Conservation (phyloP, 192 early-diverging fungal genomes). For the Backusella parvicylindrica region DNA sequence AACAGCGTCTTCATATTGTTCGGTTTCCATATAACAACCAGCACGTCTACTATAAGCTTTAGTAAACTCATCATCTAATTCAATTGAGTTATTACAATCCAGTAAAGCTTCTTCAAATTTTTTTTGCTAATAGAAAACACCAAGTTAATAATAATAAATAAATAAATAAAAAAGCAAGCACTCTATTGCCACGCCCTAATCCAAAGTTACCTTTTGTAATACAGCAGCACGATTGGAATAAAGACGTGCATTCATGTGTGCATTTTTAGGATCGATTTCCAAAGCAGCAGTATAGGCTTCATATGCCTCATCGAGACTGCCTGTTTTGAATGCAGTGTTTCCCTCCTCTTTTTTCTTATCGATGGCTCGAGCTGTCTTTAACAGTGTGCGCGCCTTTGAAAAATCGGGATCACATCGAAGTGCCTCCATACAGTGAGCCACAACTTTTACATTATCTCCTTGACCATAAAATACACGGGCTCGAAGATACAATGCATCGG, state of each 20-base stretch:
- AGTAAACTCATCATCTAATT: slow-evolving; percentile 56
- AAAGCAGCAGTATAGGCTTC: slow-evolving; percentile 66
- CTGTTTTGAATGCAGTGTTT: slow-evolving; percentile 69
- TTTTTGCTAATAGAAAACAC: slow-evolving; percentile 35
- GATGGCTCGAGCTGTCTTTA: slow-evolving; percentile 59
- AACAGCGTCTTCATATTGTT: slow-evolving; percentile 74
- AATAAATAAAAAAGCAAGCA: neutral
- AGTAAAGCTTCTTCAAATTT: slow-evolving; percentile 51
- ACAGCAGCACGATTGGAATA: slow-evolving; percentile 76
- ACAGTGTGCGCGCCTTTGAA: slow-evolving; percentile 55
- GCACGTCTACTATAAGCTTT: slow-evolving; percentile 80
- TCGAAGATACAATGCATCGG: slow-evolving; percentile 65
- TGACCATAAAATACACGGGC: slow-evolving; percentile 69
- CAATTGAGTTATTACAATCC: slow-evolving; percentile 67
- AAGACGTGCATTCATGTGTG: slow-evolving; percentile 60
- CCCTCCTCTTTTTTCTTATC: slow-evolving; percentile 68
- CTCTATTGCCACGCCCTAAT: neutral
- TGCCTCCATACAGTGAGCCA: slow-evolving; percentile 53
- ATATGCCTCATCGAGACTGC: slow-evolving; percentile 58
- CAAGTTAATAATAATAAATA: neutral
- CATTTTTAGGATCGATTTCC: slow-evolving; percentile 61
- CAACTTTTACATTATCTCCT: slow-evolving; percentile 55
- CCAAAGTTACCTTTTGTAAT: slow-evolving; percentile 45
- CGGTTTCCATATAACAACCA: slow-evolving; percentile 66
- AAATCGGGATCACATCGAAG: slow-evolving; percentile 80